Percentiles rank a stretch among this genome's conserved stretches.
phyloP scores from a whole-genome alignment of 495 filamentous ascomycete species.

The Penicillium cataractarum region DNA sequence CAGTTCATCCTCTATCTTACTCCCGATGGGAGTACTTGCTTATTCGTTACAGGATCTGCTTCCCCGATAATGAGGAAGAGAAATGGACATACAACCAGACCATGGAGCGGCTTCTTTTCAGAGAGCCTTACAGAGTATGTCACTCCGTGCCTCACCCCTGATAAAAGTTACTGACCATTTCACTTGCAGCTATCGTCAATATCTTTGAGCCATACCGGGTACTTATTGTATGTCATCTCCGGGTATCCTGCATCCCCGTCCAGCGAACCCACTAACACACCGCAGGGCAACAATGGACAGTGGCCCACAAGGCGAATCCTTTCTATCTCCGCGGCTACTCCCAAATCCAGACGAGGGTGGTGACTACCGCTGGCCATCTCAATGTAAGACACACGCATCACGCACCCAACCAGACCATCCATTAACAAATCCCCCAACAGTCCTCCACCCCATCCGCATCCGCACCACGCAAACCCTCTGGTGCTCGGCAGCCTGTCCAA shows the following conservation, averaged over 20 bases:
- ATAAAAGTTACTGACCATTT: slow-evolving; percentile 11
- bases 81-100: slow-evolving; percentile 42
- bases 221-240: slow-evolving; percentile 35
- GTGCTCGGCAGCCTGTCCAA: slow-evolving; percentile 43
- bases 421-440: slow-evolving; percentile 14
- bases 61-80: slow-evolving; percentile 39
- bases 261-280: slow-evolving; percentile 18
- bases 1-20: slow-evolving; percentile 15
- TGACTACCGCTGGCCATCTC: slow-evolving; percentile 37
- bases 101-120: slow-evolving; percentile 43
- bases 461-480: slow-evolving; percentile 35
- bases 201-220: slow-evolving; percentile 44
- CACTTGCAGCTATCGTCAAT: slow-evolving; percentile 41
- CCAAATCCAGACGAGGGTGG: slow-evolving; percentile 42
- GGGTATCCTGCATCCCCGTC: background rate
- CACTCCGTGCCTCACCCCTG: background rate
- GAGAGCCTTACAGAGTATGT: slow-evolving; percentile 41
- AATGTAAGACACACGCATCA: slow-evolving; percentile 26
- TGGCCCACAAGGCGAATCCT: slow-evolving; percentile 41
- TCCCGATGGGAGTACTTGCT: slow-evolving; percentile 10
- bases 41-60: slow-evolving; percentile 36
- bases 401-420: background rate
- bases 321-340: slow-evolving; percentile 38
- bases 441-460: slow-evolving; percentile 38
- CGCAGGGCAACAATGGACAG: slow-evolving; percentile 46